Conservation (phyloP, 169 alveolate genomes). For the Cytauxzoon felis region DNA sequence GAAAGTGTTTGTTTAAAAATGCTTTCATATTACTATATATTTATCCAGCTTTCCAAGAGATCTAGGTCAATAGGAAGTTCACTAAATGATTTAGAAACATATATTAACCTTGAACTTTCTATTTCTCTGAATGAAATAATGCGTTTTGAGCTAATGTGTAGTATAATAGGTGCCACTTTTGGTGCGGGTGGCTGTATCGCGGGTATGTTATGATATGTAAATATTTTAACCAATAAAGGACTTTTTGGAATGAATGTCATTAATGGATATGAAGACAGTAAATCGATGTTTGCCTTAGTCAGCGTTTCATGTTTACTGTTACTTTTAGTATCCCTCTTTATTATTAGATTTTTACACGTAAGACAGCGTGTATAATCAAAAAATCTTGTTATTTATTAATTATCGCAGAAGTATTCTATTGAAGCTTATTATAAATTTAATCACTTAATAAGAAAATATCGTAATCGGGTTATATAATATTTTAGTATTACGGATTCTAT, state of each 20-base stretch:
- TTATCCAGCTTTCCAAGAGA: constrained; percentile 41
- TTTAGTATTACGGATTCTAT: no score
- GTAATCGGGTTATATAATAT: no score
- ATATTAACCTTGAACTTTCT: constrained; percentile 68
- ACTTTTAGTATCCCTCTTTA: constrained; percentile 46
- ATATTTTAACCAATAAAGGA: constrained; percentile 15
- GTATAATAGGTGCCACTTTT: constrained; percentile 73
- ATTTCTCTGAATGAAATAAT: constrained; percentile 75
- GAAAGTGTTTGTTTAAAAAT: constrained; percentile 75
- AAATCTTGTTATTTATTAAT: no score
- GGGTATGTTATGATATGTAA: constrained; percentile 37
- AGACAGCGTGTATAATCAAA: constrained; percentile 65
- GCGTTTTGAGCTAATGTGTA: constrained; percentile 72
- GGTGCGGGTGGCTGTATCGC: constrained; percentile 77
- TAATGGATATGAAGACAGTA: constrained; percentile 65
- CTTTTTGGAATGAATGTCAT: constrained; percentile 76
- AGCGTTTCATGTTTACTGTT: constrained; percentile 38
- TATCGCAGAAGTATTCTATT: no score
- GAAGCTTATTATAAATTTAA: no score
- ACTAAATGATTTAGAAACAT: constrained; percentile 67
- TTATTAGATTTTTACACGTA: constrained; percentile 54
- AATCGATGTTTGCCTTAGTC: constrained; percentile 62
- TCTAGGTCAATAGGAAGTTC: constrained; percentile 42
- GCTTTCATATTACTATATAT: constrained; percentile 15
- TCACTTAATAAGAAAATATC: no score